Conservation (phyloP, 129 eudicot genomes). For the Chrysanthemum seticuspe region DNA sequence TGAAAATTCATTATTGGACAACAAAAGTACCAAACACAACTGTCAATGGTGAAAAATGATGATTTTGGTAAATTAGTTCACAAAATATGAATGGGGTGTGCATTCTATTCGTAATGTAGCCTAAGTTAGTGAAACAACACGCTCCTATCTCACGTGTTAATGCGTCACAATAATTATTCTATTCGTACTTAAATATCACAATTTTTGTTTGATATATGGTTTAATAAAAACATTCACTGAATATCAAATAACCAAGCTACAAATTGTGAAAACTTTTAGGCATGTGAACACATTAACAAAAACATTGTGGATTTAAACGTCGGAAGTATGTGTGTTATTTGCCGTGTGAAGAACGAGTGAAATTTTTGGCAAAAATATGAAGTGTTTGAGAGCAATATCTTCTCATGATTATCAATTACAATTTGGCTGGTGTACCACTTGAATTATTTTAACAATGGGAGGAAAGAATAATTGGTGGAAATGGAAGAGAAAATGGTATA, state of each 20-base stretch:
- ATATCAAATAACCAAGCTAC: background rate
- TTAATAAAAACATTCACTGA: background rate
- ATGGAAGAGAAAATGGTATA: no score
- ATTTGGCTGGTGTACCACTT: background rate
- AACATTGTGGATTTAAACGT: no score
- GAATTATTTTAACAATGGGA: constrained; percentile 22
- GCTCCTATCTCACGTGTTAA: background rate
- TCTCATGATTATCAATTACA: background rate
- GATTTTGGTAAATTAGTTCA: background rate
- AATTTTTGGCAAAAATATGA: background rate
- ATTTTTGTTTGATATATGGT: background rate
- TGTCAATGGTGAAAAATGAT: constrained; percentile 14
- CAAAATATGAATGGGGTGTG: background rate
- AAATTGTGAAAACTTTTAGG: no score
- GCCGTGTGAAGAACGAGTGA: background rate
- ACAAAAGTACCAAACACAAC: background rate
- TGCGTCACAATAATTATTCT: background rate
- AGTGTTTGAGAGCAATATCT: background rate
- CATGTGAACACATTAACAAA: no score
- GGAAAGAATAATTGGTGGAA: constrained; percentile 1
- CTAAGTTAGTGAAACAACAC: background rate
- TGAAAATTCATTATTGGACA: background rate
- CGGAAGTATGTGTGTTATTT: background rate
- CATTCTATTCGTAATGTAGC: background rate
- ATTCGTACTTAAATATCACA: background rate